phyloP scores from a whole-genome alignment of 805 yeast genomes.

The Saccharomycopsis babjevae region DNA sequence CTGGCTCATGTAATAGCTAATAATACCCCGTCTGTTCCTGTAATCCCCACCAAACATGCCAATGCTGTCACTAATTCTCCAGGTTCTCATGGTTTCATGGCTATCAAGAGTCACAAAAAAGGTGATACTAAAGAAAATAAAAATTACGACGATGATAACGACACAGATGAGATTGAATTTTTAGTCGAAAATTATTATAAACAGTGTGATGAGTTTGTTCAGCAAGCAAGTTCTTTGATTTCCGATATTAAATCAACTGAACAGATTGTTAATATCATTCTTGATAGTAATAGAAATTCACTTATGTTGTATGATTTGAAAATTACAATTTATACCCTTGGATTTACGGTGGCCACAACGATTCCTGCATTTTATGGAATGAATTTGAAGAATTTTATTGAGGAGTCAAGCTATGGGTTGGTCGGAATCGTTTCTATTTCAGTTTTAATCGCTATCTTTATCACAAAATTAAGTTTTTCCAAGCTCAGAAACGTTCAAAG shows the following conservation, averaged over 20 bases:
- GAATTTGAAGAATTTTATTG: conserved; percentile 90
- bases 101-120: neutral
- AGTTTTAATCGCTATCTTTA: conserved; percentile 39
- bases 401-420: conserved; percentile 69
- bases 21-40: neutral
- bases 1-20: neutral
- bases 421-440: conserved; percentile 37
- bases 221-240: conserved; percentile 65
- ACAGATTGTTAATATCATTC: conserved; percentile 84
- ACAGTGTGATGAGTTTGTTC: conserved; percentile 90
- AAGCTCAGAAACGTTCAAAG: conserved; percentile 53
- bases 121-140: conserved; percentile 43
- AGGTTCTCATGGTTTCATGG: neutral
- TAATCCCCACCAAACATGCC: neutral
- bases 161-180: conserved; percentile 62
- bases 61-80: neutral
- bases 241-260: conserved; percentile 89
- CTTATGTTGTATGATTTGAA: conserved; percentile 79
- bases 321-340: conserved; percentile 73
- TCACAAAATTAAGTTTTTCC: conserved; percentile 47
- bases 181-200: conserved; percentile 83
- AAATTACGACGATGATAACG: conserved; percentile 5
- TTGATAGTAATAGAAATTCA: conserved; percentile 91
- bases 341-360: conserved; percentile 72
- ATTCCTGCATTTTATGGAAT: conserved; percentile 88